phyloP scores from a whole-genome alignment of 805 yeast species.

The Saturnispora halmiae region DNA sequence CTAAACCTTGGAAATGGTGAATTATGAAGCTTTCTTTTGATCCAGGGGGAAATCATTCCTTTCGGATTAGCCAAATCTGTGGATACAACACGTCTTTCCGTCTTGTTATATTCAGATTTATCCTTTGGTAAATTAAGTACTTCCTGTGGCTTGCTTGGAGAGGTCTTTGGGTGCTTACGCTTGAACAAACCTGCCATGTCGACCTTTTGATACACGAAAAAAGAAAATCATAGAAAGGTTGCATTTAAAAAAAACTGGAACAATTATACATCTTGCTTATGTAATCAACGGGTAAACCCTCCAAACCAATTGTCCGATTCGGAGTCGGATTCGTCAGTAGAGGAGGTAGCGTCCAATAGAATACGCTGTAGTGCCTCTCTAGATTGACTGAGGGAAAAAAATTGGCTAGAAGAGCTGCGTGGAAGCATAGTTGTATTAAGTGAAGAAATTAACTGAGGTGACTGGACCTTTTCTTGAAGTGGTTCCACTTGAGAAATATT shows the following conservation, averaged over 20 bases:
- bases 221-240: too few species aligned
- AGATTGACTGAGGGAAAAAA: not conserved
- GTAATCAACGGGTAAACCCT: constrained; percentile 12
- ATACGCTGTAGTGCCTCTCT: not conserved
- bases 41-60: constrained; percentile 47
- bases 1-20: constrained; percentile 95
- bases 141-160: not conserved
- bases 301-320: constrained; percentile 14
- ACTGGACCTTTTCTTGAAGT: not conserved
- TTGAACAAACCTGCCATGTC: constrained; percentile 1
- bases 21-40: constrained; percentile 47
- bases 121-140: too few species aligned
- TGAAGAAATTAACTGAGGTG: constrained; percentile 1
- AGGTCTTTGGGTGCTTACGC: not conserved
- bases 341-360: not conserved
- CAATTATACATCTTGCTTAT: not conserved
- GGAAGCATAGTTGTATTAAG: not conserved
- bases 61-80: not conserved
- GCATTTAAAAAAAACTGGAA: not conserved
- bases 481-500: constrained; percentile 4
- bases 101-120: not conserved
- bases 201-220: not conserved
- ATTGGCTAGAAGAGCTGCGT: not conserved
- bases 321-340: not conserved
- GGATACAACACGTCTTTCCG: not conserved